Evolutionary conservation across 768 basidiomycete genomes (phyloP), one percentile per base, ranked within the genome.

Genomic region (Suillus subalutaceus): DNA sequence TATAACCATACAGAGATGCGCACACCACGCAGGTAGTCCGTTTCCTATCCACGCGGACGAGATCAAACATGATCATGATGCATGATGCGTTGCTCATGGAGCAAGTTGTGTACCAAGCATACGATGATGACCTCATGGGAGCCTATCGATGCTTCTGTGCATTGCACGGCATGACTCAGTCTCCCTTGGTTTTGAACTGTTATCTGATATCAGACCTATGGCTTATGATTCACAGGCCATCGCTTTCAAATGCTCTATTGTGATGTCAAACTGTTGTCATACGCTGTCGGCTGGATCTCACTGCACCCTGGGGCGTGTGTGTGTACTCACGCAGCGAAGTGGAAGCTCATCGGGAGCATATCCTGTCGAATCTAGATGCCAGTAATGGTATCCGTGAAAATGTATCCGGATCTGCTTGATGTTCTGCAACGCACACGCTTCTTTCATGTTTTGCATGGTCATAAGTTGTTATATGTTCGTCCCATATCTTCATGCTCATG

Each of bases 61-160:
- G 30, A 48, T 2, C 12, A n/a, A 12, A n/a, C 30, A 32, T 32
- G 30, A 32, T 32, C n/a, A n/a, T 23, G n/a, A 48, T 32, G 35
- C 55, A 37, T n/a, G 20, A 56, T 56, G 20, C 32, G 20, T 40
- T 56, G 40, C 18, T 48, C 44, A 9, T 20, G 13, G 43, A 16
- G 38, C 64, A 53, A 65, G 57, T 38, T 32, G 37, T 61, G 57
- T 15, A 23, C 44, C 18, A 30, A 58, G 58, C 43, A 65, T 61
- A 60, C 23, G 57, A 65, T 44, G 41, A 43, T 57, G 35, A 23
- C 57, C 48, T 38, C 23, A 5, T 13, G 6, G 57, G 58, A 38
- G 35, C 26, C 30, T 66, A 59, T 66, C 65, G 66, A 53, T 59
- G 65, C 43, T 48, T 40, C 53, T 43, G 55, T 35, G 55, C 65